A percentile compares a stretch with the other conserved stretches of the same genome.
phyloP scores from a whole-genome alignment of 139 green algal species.

The Gonium pectorale region DNA sequence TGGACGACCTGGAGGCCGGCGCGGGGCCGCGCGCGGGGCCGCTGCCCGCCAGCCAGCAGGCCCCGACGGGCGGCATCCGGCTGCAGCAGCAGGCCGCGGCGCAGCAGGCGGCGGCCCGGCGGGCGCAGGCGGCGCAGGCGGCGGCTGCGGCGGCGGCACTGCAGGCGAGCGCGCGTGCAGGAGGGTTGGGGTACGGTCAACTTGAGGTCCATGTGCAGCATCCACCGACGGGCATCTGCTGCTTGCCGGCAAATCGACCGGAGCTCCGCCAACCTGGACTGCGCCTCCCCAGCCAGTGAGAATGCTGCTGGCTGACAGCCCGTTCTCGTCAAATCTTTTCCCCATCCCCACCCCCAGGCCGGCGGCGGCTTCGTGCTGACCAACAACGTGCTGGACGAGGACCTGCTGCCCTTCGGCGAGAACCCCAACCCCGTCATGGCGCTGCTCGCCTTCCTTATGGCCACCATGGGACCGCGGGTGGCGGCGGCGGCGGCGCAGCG shows the following conservation, averaged over 20 bases:
- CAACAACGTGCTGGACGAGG: conserved; percentile 27
- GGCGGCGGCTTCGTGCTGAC: not conserved
- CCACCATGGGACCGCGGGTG: conserved; percentile 85
- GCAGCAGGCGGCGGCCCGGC: not conserved
- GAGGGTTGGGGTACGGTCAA: too few species aligned
- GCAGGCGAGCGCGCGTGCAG: too few species aligned
- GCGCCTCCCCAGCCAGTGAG: too few species aligned
- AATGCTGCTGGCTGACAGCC: not conserved
- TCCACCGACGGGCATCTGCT: too few species aligned
- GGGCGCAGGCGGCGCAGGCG: not conserved
- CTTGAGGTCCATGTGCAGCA: too few species aligned
- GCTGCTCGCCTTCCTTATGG: conserved; percentile 83
- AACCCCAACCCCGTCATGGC: conserved; percentile 88
- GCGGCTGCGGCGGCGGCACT: not conserved
- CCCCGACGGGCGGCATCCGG: not conserved
- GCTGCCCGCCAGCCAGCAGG: not conserved
- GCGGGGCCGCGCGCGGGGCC: not conserved
- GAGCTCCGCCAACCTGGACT: too few species aligned
- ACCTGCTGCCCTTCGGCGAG: conserved; percentile 82
- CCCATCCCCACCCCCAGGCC: too few species aligned
- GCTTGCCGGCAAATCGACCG: too few species aligned
- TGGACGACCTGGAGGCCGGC: conserved; percentile 75
- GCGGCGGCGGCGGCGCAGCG: conserved; percentile 85
- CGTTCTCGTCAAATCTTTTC: too few species aligned
- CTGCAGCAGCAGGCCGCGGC: conserved; percentile 6